Percentiles rank a stretch among this genome's conserved stretches.
Conservation (phyloP, 192 early-diverging fungal genomes). For the Podila horticola region DNA sequence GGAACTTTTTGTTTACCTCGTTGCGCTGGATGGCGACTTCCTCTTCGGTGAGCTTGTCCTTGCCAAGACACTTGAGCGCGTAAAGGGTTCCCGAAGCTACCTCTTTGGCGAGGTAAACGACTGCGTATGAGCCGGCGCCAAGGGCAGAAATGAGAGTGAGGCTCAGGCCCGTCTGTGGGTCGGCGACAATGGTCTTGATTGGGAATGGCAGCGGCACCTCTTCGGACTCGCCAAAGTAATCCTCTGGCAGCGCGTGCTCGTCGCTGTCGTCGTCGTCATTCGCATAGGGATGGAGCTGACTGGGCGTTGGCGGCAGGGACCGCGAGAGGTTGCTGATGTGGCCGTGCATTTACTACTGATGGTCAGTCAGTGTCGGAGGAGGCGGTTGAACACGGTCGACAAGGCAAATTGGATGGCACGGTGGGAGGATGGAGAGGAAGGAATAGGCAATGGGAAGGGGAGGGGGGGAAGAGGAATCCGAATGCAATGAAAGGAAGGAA, state of each 20-base stretch:
- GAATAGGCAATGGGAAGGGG: background rate
- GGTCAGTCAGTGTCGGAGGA: no score
- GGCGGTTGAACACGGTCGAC: background rate
- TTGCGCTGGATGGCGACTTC: slow-evolving; percentile 74
- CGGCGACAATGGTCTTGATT: slow-evolving; percentile 54
- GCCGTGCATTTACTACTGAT: slow-evolving; percentile 15
- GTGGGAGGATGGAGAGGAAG: background rate
- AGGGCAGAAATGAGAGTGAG: slow-evolving; percentile 60
- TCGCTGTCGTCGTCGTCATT: slow-evolving; percentile 6
- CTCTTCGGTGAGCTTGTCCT: slow-evolving; percentile 67
- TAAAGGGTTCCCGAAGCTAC: slow-evolving; percentile 64
- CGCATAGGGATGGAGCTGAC: slow-evolving; percentile 33
- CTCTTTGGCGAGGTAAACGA: slow-evolving; percentile 77
- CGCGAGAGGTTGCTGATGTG: slow-evolving; percentile 38
- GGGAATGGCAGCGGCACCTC: slow-evolving; percentile 52
- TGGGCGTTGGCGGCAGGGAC: slow-evolving; percentile 47
- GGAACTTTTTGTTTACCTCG: slow-evolving; percentile 55
- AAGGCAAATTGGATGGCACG: background rate
- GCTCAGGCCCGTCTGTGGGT: slow-evolving; percentile 45
- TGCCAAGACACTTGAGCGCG: slow-evolving; percentile 80
- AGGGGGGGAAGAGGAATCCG: background rate
- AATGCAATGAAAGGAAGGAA: background rate
- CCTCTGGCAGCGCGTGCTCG: slow-evolving; percentile 35
- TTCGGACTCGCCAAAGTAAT: slow-evolving; percentile 47
- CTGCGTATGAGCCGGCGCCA: slow-evolving; percentile 79